Evolutionary conservation across 2,329 filamentous ascomycete genomes (phyloP).

Genomic region (Trichothecium roseum): DNA sequence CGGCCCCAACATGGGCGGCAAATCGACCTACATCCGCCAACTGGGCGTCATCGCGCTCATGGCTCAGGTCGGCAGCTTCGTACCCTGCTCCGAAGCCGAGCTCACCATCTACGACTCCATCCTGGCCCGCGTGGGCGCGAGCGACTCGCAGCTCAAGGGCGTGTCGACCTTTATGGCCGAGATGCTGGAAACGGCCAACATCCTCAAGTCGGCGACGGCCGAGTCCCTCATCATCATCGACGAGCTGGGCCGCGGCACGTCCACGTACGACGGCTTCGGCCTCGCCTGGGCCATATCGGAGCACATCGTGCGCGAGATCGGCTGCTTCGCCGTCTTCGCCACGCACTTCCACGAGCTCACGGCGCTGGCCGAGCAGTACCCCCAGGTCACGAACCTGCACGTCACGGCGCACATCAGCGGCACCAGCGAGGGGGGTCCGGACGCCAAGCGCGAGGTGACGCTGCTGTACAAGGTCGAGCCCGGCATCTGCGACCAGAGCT

Average conservation of each 20-base stretch:
- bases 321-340: slow-evolving; percentile 88
- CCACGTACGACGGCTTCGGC: slow-evolving; percentile 96
- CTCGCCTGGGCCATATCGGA: slow-evolving; percentile 99
- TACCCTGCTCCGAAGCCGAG: slow-evolving; percentile 83
- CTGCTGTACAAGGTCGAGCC: slow-evolving; percentile 94
- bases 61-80: slow-evolving; percentile 95
- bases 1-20: slow-evolving; percentile 97
- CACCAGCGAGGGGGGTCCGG: slow-evolving; percentile 25
- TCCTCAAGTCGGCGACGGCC: slow-evolving; percentile 88
- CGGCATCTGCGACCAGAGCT: slow-evolving; percentile 92
- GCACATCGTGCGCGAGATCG: slow-evolving; percentile 91
- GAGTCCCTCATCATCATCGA: slow-evolving; percentile 98
- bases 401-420: slow-evolving; percentile 86
- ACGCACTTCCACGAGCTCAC: slow-evolving; percentile 98
- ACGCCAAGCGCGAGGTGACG: slow-evolving; percentile 72
- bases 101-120: slow-evolving; percentile 96
- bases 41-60: slow-evolving; percentile 94
- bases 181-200: slow-evolving; percentile 98
- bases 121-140: slow-evolving; percentile 88
- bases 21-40: slow-evolving; percentile 96
- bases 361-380: slow-evolving; percentile 74
- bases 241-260: slow-evolving; percentile 90
- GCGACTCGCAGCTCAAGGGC: slow-evolving; percentile 92
- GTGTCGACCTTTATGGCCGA: slow-evolving; percentile 99
- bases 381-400: slow-evolving; percentile 85